Evolutionary conservation across 1,284 basidiomycete genomes (phyloP), one percentile per base, ranked within the genome.

Genomic region (Moesziomyces parantarcticus): DNA sequence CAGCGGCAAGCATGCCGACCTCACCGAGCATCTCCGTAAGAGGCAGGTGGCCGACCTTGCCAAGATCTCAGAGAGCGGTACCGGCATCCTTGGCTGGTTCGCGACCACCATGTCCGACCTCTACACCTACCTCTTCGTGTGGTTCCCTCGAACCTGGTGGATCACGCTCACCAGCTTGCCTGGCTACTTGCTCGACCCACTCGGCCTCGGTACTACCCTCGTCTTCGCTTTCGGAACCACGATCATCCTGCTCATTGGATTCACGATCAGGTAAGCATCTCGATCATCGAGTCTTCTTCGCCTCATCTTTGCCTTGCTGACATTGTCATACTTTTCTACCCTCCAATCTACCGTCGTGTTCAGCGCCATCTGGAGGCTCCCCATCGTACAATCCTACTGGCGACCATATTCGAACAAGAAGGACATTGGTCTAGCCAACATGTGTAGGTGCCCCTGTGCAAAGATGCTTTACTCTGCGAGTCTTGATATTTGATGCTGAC

Each of bases 121-220:
- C 16, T 44, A 14, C 29, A 59, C 64, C 39, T 74, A 59, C 47
- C 26, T 55, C 14, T 34, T 66, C 26, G 52, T 45, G 2, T 73
- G 70, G 70, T 25, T 73, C 34, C 61, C 57, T 29, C 47, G 29
- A 21, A 69, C 58, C 5, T 74, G 66, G 66, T 69, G 60, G 54
- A 18, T 23, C 25, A 61, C 64, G 13, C 25, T 70, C 4, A 65
- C 62, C 44, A 69, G 66, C 48, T 42, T 69, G 42, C 71, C 71
- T 8, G 29, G 50, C 25, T 51, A 58, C 34, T 13, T 69, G 11
- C 32, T 66, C 9, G 71, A 69, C n/a, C 71, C 66, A 2, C 26
- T 69, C 14, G 59, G 66, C 40, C 40, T 64, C 20, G 34, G 25
- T 13, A 26, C 54, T 3, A 41, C 66, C 5, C 42, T 69, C 22